Evolutionary conservation across 176 grass and related monocot genomes (phyloP).

Genomic region (Hyparrhenia diplandra): DNA sequence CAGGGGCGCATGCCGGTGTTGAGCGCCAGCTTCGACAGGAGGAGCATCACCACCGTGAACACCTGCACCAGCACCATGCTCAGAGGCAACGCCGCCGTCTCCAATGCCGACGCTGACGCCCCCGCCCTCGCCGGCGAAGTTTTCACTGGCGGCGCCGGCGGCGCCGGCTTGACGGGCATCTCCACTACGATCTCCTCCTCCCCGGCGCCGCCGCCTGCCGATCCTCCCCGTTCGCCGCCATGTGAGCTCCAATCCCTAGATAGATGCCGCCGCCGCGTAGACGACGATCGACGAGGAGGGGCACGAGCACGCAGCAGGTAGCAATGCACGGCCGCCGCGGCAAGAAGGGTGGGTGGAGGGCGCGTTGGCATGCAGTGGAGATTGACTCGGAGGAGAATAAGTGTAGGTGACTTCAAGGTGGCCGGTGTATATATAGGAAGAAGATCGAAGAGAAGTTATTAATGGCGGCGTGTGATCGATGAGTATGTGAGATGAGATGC

Average conservation of each 20-base stretch:
- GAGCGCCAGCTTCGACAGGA: conserved; percentile 32
- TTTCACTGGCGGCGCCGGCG: too few relatives aligned
- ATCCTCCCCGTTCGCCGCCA: background rate
- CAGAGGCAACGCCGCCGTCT: background rate
- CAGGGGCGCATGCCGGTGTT: conserved; percentile 33
- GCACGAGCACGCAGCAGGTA: background rate
- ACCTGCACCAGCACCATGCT: conserved; percentile 35
- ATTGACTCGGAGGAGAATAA: background rate
- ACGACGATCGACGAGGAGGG: too few relatives aligned
- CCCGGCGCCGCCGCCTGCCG: background rate
- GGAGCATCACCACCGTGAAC: conserved; percentile 28
- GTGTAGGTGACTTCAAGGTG: too few relatives aligned
- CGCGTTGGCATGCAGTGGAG: background rate
- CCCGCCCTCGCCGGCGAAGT: too few relatives aligned
- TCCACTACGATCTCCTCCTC: background rate
- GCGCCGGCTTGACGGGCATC: background rate
- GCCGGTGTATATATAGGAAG: too few relatives aligned
- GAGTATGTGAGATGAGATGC: too few relatives aligned
- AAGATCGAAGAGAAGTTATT: too few relatives aligned
- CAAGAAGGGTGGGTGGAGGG: background rate
- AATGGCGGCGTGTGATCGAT: too few relatives aligned
- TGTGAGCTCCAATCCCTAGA: background rate
- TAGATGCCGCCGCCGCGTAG: background rate
- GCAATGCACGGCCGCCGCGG: too few relatives aligned
- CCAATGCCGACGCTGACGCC: background rate